Evolutionary conservation across 2,329 filamentous ascomycete genomes (phyloP).

Genomic region (Nothophaeocryptopus gaeumannii): DNA sequence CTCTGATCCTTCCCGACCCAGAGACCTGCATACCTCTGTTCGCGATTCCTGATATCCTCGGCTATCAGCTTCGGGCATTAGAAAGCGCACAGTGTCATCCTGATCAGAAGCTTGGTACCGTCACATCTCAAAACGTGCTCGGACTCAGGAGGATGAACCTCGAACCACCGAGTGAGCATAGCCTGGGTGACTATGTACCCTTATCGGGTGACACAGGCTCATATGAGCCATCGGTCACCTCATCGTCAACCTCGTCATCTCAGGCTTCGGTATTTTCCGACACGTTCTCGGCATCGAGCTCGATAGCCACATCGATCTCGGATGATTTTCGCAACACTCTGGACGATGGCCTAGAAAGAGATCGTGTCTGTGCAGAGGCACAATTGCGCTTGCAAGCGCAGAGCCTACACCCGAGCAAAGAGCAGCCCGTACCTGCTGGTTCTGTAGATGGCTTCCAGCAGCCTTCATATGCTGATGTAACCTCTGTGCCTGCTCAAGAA

Average conservation of each 20-base stretch:
- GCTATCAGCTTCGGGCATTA: too few species aligned
- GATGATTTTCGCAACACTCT: slow-evolving; percentile 54
- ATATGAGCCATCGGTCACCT: slow-evolving; percentile 69
- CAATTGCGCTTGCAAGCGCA: slow-evolving; percentile 19
- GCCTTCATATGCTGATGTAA: slow-evolving; percentile 36
- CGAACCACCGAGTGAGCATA: too few species aligned
- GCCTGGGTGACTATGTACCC: too few species aligned
- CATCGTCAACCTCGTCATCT: slow-evolving; percentile 73
- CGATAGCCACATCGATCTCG: slow-evolving; percentile 60
- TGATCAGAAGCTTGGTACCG: too few species aligned
- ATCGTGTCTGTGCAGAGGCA: slow-evolving; percentile 23
- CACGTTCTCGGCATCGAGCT: slow-evolving; percentile 43
- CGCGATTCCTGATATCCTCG: too few species aligned
- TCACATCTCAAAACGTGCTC: too few species aligned
- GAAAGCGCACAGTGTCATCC: too few species aligned
- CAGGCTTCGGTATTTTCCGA: slow-evolving; percentile 76
- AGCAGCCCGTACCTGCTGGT: slow-evolving; percentile 7
- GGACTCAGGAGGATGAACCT: too few species aligned
- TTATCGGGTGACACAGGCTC: slow-evolving; percentile 35
- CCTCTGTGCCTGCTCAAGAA: slow-evolving; percentile 58
- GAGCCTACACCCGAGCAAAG: slow-evolving; percentile 8
- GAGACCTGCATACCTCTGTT: too few species aligned
- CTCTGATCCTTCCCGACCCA: too few species aligned
- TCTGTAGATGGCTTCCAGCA: slow-evolving; percentile 17
- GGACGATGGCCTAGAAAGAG: slow-evolving; percentile 29